These are phyloP conservation scores for Penicillium sclerotiorum DNA, from an alignment of 2,329 filamentous ascomycete species.

Conservation along the genomic window DNA sequence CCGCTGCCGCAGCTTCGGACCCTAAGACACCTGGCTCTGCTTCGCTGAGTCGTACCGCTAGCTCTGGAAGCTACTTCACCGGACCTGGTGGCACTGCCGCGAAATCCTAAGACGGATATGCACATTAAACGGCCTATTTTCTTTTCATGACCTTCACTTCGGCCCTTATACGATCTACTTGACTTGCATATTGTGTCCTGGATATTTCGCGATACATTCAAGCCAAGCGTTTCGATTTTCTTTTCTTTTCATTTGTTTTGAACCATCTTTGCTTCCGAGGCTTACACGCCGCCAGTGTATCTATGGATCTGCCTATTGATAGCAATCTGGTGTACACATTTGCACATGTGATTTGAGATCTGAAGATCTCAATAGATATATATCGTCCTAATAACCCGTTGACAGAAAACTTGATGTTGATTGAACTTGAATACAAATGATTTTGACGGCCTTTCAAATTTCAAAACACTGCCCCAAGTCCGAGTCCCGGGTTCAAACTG, in stretches of 20 bases:
- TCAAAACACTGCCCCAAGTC: too few species aligned
- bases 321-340: background rate
- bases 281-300: background rate
- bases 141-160: background rate
- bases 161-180: background rate
- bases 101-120: slow-evolving; percentile 1
- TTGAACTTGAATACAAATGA: slow-evolving; percentile 5
- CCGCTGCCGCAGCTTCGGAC: background rate
- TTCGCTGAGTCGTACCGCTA: slow-evolving; percentile 29
- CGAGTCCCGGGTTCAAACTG: too few species aligned
- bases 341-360: background rate
- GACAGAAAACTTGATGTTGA: too few species aligned
- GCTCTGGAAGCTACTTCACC: slow-evolving; percentile 30
- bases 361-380: too few species aligned
- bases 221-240: background rate
- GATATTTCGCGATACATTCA: too few species aligned
- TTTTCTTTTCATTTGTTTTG: background rate
- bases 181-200: background rate
- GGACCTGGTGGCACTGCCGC: slow-evolving; percentile 29
- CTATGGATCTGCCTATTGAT: slow-evolving; percentile 1
- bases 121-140: background rate
- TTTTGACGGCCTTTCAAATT: background rate
- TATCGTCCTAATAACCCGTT: slow-evolving; percentile 3
- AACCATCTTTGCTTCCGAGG: background rate
- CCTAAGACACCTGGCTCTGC: too few species aligned